A percentile compares a stretch with the other conserved stretches of the same genome.
phyloP scores from a whole-genome alignment of 1,284 basidiomycete species.

The Coniferiporia sulphurascens region DNA sequence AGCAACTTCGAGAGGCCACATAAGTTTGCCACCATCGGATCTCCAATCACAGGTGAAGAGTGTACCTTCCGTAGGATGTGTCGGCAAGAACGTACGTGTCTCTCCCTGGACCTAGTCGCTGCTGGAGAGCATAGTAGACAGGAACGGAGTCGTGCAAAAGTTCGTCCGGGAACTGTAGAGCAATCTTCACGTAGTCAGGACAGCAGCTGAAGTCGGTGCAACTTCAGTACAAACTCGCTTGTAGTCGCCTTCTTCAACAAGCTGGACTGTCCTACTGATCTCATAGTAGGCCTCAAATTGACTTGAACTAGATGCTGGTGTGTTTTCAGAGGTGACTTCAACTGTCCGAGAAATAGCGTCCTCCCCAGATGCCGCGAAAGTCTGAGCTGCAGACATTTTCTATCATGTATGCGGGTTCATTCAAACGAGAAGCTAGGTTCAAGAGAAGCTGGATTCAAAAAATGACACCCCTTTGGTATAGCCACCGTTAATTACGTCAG shows the following conservation, averaged over 20 bases:
- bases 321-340: conserved; percentile 36
- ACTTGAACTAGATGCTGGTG: conserved; percentile 29
- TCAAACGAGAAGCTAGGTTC: background rate
- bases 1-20: conserved; percentile 60
- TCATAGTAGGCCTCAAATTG: conserved; percentile 59
- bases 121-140: conserved; percentile 73
- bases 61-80: conserved; percentile 93
- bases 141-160: conserved; percentile 84
- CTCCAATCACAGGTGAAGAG: background rate
- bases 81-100: conserved; percentile 92
- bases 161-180: conserved; percentile 96
- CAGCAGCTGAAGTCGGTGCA: background rate
- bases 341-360: conserved; percentile 54
- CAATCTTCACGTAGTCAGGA: conserved; percentile 49
- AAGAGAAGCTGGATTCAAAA: too few species aligned
- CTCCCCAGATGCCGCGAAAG: conserved; percentile 56
- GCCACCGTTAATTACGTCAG: too few species aligned
- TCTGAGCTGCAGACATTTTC: conserved; percentile 6
- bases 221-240: conserved; percentile 44
- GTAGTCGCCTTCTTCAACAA: conserved; percentile 49
- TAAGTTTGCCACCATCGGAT: background rate
- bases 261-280: conserved; percentile 47
- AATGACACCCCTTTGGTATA: too few species aligned
- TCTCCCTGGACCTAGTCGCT: conserved; percentile 39
- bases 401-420: background rate